Evolutionary conservation across 2,329 filamentous ascomycete species (phyloP).

Genomic region (Fusarium verrucosum): DNA sequence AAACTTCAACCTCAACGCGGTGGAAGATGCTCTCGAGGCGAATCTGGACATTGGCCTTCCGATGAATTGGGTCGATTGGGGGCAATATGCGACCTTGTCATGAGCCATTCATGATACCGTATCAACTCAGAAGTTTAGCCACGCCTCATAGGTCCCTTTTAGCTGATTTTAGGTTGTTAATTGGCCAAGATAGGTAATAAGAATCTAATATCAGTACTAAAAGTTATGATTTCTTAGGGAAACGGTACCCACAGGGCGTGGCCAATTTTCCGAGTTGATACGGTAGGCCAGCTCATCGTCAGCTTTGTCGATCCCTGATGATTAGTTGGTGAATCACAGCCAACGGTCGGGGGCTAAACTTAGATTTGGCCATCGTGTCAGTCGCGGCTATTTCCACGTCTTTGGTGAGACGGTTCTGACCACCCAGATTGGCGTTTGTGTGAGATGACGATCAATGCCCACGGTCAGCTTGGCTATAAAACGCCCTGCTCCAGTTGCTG

Average conservation of each 20-base stretch:
- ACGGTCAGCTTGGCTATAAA: constrained; percentile 2
- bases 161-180: too few relatives aligned
- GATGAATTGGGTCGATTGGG: constrained; percentile 61
- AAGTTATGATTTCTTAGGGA: too few relatives aligned
- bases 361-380: background rate
- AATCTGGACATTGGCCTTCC: constrained; percentile 64
- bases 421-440: background rate
- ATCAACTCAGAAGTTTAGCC: too few relatives aligned
- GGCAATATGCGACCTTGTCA: constrained; percentile 48
- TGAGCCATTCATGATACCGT: background rate
- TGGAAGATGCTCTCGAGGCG: constrained; percentile 64
- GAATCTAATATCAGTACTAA: too few relatives aligned
- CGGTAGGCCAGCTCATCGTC: background rate
- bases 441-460: background rate
- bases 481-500: background rate
- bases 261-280: too few relatives aligned
- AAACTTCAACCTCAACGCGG: constrained; percentile 62
- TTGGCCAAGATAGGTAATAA: too few relatives aligned
- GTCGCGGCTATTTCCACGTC: background rate
- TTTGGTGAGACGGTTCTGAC: background rate
- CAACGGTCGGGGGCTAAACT: background rate
- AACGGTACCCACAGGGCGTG: too few relatives aligned
- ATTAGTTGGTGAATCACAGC: background rate
- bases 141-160: too few relatives aligned
- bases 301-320: too few relatives aligned